Base-by-base conservation (phyloP, 768 basidiomycete genomes). In the Rickenella mellea region DNA sequence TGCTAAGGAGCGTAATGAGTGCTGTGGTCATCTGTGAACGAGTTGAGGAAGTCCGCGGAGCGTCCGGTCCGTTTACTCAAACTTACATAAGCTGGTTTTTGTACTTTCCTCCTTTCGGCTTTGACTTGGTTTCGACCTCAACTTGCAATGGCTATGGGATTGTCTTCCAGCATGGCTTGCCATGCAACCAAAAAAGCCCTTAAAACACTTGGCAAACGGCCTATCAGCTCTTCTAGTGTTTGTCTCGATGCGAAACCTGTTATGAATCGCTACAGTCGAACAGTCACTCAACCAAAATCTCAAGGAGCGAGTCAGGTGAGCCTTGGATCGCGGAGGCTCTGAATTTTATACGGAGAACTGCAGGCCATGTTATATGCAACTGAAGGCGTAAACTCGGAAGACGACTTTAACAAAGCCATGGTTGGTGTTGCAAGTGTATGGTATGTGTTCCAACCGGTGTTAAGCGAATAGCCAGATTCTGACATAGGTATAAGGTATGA, bases 331-430 rank as follows among this genome's bases (percentile, higher is more conserved):
- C 25, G 19, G 31, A 15, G 31, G 14, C n/a, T 17, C 43, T 48
- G 15, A 42, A 24, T 43, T 41, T 10, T 20, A 33, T 35, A 41
- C 9, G 0, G n/a, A 37, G 15, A 22, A 41, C 31, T 49, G 27
- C 54, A 94, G 88, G 96, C 96, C 26, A 98, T 99, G 96, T 68
- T 99, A 38, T 99, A 92, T 63, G 96, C 92, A n/a, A 99, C 96
- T 1, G 96, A 97, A 27, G 93, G 89, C 24, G 75, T 99, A 47
- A 66, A 72, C 20, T 64, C 53, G 12, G 85, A 94, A 49, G 73
- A 69, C 2, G 96, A 99, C 67, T 85, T 99, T 48, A 68, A 87
- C 55, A 97, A 94, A 60, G 80, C 93, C 33, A 97, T 98, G 93
- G 87, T 99, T 43, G 96, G 96, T 39, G 80, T 99, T 21, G 96